Conservation (phyloP, 2,329 filamentous ascomycete species). For the Trichoderma sp. region DNA sequence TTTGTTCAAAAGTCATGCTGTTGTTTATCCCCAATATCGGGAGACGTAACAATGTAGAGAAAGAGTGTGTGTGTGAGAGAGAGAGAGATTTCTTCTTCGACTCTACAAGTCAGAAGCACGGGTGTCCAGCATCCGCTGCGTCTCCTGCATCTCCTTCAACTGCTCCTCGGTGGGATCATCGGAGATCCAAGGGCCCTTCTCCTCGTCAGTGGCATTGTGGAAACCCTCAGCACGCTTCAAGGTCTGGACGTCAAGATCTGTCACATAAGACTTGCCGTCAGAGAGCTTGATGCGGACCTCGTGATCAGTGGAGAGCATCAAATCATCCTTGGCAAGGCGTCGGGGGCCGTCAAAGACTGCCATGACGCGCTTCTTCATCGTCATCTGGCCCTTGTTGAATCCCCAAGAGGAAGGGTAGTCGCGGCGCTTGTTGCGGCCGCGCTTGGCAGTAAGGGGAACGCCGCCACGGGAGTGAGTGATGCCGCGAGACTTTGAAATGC, state of each 20-base stretch:
- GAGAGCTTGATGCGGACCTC: conserved; percentile 85
- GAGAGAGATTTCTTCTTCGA: background rate
- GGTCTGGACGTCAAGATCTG: conserved; percentile 90
- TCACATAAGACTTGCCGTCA: conserved; percentile 79
- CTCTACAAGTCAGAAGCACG: conserved; percentile 33
- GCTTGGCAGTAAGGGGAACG: conserved; percentile 61
- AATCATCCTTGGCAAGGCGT: conserved; percentile 94
- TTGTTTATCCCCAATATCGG: background rate
- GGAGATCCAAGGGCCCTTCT: conserved; percentile 83
- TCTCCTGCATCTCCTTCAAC: conserved; percentile 63
- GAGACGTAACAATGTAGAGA: background rate
- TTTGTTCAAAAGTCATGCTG: conserved; percentile 23
- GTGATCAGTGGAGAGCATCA: conserved; percentile 96
- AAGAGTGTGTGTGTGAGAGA: too few relatives aligned
- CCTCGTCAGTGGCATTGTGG: conserved; percentile 76
- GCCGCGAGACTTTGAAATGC: conserved; percentile 69
- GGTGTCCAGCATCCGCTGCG: conserved; percentile 56
- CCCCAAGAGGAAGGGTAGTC: conserved; percentile 96
- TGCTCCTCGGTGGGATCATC: conserved; percentile 70
- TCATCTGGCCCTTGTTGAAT: conserved; percentile 90
- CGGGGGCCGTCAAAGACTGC: conserved; percentile 88
- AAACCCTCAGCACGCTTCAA: conserved; percentile 86
- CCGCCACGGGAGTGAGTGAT: conserved; percentile 79
- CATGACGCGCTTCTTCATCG: conserved; percentile 95
- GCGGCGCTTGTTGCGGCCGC: conserved; percentile 85